Base-by-base conservation (phyloP, 306 rosid genomes). In the Cucurbita ficifolia region DNA sequence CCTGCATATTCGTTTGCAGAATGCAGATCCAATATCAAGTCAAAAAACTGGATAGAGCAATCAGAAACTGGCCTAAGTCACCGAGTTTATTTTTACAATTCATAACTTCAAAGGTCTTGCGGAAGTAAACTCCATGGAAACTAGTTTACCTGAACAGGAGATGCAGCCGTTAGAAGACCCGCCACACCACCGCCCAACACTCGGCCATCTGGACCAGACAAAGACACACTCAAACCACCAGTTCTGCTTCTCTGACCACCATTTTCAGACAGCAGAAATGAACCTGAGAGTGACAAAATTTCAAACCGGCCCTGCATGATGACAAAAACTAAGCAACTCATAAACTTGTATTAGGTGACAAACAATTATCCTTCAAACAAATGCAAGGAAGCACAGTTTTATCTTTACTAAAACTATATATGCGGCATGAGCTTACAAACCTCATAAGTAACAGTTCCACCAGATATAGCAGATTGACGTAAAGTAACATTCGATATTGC, bases 401-500 rank as follows among this genome's bases (percentile, higher is more conserved):
- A 49, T 35, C 19, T 50, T 13, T 33, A n/a, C 5, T 6, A 46
- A 50, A 70, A 70, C 39, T 70, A 14, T 22, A 21, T 11, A 12
- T 11, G 71, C 18, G 10, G 51, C 52, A 64, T 5, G 18, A 40
- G 57, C 69, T n/a, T 61, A 80, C 78, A 61, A 86, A 91, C 97
- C 97, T 92, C 97, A 24, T 89, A 92, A 18, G 96, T 87, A n/a
- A 89, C 93, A 48, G 88, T 78, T 82, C 92, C 92, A 65, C 88
- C 96, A 77, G 92, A 78, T 48, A 89, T 76, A 72, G 88, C 77
- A 7, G 86, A 83, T 68, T 86, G 96, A 43, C 86, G 84, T 46
- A 92, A 89, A 33, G 94, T 87, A 65, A 87, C 96, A 74, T 83
- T 86, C 10, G 96, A 92, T 73, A 92, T 82, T 71, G 89, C 77